Base-by-base conservation (phyloP, 208 protist genomes). In the Balamuthia mandrillaris region DNA sequence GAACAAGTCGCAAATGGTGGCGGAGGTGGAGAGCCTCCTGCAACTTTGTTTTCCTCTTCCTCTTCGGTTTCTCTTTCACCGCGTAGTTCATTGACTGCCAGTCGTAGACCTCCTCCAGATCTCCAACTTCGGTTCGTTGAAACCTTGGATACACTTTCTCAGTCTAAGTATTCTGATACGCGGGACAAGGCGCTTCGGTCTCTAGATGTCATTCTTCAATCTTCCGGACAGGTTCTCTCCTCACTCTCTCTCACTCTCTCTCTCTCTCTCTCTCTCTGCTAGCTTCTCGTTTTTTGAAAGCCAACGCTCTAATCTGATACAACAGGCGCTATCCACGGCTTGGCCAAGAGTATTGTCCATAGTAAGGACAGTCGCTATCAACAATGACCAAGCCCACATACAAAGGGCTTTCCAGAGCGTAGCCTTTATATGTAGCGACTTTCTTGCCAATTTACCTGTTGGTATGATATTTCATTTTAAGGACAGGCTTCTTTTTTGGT, bases 391-490 rank as follows among this genome's bases (percentile, higher is more conserved):
- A 54, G 24, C 44, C 18, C 52, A 68, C 75, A 83, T 83, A 18
- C 75, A 83, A 24, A 44, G 47, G 56, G 75, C 75, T 54, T 83
- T 83, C 75, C 75, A 54, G 41, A 68, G 75, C 21, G 37, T 83
- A 14, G 75, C 52, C 31, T 83, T 83, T 39, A 83, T 83, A 49
- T 83, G 75, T 41, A 68, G 52, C n/a, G 75, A 83, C 41, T 83
- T 83, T 42, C 56, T 83, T 41, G 47, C 75, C 39, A 83, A 83
- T 41, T 54, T 83, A 9, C 75, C 75, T 41, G 66, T 83, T 44
- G 75, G 75, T 83, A 68, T 35, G 18, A 54, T 54, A 54, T 54
- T 18, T 54, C 47, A 54, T 54, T 54, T 54, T 18, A n/a, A 12
- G 12, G n/a, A n/a, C n/a, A n/a, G n/a, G n/a, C n/a, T n/a, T n/a